Evolutionary conservation across 73 alveolate genomes (phyloP).

Genomic region (Uronychia setigera): DNA sequence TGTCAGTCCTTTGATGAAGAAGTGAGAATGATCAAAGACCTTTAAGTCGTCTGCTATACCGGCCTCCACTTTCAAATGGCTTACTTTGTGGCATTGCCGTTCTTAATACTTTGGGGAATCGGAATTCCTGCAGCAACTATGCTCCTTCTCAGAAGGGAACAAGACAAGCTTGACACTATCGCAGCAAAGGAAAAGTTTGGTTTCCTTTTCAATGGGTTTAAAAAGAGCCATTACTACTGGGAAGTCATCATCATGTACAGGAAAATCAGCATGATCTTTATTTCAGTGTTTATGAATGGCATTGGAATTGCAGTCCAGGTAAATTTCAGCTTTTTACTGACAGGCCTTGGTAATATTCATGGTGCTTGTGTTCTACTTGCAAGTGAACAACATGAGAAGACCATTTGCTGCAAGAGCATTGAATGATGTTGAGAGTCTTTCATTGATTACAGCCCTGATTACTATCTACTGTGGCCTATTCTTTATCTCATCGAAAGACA

Average conservation of each 20-base stretch:
- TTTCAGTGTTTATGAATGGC: conserved; percentile 68
- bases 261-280: conserved; percentile 4
- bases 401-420: conserved; percentile 62
- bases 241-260: conserved; percentile 71
- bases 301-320: conserved; percentile 53
- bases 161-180: conserved; percentile 47
- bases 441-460: conserved; percentile 36
- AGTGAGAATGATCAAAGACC: conserved; percentile 38
- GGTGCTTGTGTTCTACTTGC: conserved; percentile 48
- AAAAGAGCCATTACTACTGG: conserved; percentile 64
- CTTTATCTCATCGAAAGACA: conserved; percentile 57
- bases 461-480: conserved; percentile 76
- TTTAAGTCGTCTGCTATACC: conserved; percentile 42
- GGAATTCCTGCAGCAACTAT: conserved; percentile 65
- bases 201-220: conserved; percentile 70
- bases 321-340: not conserved
- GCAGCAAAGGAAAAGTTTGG: conserved; percentile 72
- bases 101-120: conserved; percentile 58
- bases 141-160: conserved; percentile 44
- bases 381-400: conserved; percentile 55
- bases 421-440: conserved; percentile 56
- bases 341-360: conserved; percentile 58
- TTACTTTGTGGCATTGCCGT: conserved; percentile 58
- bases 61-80: conserved; percentile 44
- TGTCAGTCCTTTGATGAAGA: conserved; percentile 67